Base-by-base conservation (phyloP, 78 protist species). In the Cyanophora paradoxa region DNA sequence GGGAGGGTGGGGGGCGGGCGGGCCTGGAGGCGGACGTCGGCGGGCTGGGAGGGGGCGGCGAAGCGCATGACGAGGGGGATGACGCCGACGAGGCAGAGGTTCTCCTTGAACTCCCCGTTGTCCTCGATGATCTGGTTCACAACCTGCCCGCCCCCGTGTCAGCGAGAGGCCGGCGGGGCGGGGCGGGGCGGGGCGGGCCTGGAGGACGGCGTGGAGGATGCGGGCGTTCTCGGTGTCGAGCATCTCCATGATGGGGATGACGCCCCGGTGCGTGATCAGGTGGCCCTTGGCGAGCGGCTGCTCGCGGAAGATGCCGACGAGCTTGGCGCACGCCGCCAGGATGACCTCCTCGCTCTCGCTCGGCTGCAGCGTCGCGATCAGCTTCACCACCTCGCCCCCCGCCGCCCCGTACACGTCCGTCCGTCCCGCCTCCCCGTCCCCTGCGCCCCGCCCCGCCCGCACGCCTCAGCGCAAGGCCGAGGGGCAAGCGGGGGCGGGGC, bases 221-320 rank as follows among this genome's bases (percentile, higher is more conserved):
- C 34, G 33, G 30, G 48, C 59, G 50, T 80, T 81, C 16, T 75
- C 50, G 0, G 50, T 57, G 30, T 86, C 86, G 44, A 91, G 81
- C 83, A 88, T 39, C 37, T 87, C 89, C 81, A 89, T 72, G 24
- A 89, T 79, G n/a, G 93, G 93, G 22, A 90, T 72, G 8, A 90
- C 81, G 28, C 95, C 92, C 71, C 89, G 92, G 66, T 88, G 74
- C 34, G 84, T 30, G 68, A 84, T 90, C 1, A 87, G 57, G 1
- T 82, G 46, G 42, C 61, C 72, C 39, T 76, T 80, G 40, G 76
- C 85, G n/a, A 85, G 83, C 14, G 91, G 89, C 20, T 85, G 50
- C 20, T 69, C 84, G 48, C 54, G 40, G 48, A 90, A 85, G 31
- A 90, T 46, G 33, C 61, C 54, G 61, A 78, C 39, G 67, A 74